Conservation (phyloP, 2,329 filamentous ascomycete species). For the Pyricularia grisea region DNA sequence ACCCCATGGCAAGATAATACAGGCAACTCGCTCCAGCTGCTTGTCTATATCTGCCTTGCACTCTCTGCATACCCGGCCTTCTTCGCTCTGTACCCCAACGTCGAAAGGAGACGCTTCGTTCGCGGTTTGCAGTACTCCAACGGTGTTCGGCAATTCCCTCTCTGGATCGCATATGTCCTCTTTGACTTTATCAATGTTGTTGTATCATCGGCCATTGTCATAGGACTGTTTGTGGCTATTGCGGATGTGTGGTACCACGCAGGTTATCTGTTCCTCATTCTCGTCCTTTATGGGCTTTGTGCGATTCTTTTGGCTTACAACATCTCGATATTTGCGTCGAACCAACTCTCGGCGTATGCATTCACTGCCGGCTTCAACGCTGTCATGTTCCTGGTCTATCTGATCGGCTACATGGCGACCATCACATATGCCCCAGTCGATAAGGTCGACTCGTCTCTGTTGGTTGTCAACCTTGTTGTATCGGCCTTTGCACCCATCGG, state of each 20-base stretch:
- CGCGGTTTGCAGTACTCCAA: constrained; percentile 86
- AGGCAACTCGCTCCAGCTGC: constrained; percentile 67
- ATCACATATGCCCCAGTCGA: constrained; percentile 66
- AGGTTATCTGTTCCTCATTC: constrained; percentile 72
- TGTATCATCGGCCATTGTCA: constrained; percentile 53
- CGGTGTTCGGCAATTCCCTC: constrained; percentile 68
- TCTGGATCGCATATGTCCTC: constrained; percentile 74
- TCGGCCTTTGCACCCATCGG: constrained; percentile 67
- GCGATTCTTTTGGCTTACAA: constrained; percentile 71
- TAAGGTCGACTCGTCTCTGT: constrained; percentile 56
- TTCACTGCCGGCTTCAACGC: constrained; percentile 72
- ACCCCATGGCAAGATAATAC: constrained; percentile 59
- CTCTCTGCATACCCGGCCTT: constrained; percentile 75
- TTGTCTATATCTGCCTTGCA: constrained; percentile 73
- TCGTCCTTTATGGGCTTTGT: constrained; percentile 72
- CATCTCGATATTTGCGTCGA: constrained; percentile 69
- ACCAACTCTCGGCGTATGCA: constrained; percentile 76
- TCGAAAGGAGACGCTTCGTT: constrained; percentile 70
- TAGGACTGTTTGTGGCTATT: constrained; percentile 57
- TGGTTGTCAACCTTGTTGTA: constrained; percentile 66
- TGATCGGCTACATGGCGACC: constrained; percentile 62
- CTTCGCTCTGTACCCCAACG: constrained; percentile 81
- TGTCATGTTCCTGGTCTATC: constrained; percentile 59
- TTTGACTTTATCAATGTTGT: constrained; percentile 77
- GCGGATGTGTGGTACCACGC: constrained; percentile 66